Evolutionary conservation across 495 filamentous ascomycete species (phyloP).

Genomic region (Hypoxylon subgilvum): DNA sequence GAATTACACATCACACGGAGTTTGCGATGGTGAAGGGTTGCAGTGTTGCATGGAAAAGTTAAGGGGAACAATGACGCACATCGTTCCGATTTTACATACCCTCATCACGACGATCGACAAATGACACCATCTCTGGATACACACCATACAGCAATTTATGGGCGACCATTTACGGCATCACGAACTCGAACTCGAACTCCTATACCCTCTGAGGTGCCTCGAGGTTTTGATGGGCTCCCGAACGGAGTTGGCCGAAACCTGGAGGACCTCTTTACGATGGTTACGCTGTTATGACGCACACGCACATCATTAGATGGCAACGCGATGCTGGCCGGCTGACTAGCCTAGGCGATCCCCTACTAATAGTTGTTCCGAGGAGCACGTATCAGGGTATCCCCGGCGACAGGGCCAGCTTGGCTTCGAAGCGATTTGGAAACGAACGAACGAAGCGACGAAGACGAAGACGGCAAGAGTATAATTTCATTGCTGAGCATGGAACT

Average conservation of each 20-base stretch:
- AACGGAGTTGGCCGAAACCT: constrained; percentile 31
- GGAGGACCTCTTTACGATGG: constrained; percentile 44
- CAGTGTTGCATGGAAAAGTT: constrained; percentile 36
- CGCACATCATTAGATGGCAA: constrained; percentile 42
- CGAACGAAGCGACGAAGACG: constrained; percentile 38
- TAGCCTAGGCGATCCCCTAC: constrained; percentile 30
- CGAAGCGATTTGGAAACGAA: constrained; percentile 39
- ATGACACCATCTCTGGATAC: constrained; percentile 45
- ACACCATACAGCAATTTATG: constrained; percentile 47
- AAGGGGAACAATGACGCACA: constrained; percentile 35
- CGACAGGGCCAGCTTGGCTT: constrained; percentile 27
- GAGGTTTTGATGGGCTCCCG: constrained; percentile 35
- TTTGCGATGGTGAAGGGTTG: constrained; percentile 37
- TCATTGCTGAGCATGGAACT: constrained; percentile 33
- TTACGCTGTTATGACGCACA: constrained; percentile 47
- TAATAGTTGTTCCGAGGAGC: constrained; percentile 41
- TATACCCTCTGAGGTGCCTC: constrained; percentile 44
- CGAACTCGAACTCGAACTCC: constrained; percentile 46
- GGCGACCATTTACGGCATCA: constrained; percentile 48
- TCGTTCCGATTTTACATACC: constrained; percentile 40
- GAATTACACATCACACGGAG: constrained; percentile 37
- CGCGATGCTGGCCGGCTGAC: constrained; percentile 36
- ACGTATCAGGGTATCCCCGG: constrained; percentile 25
- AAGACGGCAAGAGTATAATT: constrained; percentile 34
- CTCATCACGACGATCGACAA: constrained; percentile 44